Evolutionary conservation across 345 rosid species (phyloP), one percentile per base, ranked within the genome.

Genomic region (Eucalyptus dawsonii): DNA sequence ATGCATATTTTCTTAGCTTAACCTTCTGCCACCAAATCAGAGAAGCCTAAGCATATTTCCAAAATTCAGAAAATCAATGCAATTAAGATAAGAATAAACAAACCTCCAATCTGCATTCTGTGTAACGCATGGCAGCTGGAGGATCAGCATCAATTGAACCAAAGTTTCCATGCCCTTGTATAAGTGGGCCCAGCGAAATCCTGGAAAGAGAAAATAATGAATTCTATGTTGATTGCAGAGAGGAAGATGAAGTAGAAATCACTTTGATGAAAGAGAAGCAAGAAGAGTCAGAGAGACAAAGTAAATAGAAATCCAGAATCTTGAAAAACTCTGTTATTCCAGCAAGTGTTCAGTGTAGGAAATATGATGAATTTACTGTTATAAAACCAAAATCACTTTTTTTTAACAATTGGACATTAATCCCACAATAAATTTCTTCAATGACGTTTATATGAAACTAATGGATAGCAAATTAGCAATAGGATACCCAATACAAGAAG

Each of bases 111-210:
- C 99, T 93, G 94, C 99, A 97, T 88, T 97, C 99, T 45, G 99
- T 97, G 92, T 97, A 97, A 44, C 99, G 98, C 99, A 97, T 97
- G 87, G 99, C 99, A 54, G 99, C 99, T 89, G 99, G 91, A 93
- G 99, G 99, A 92, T 97, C 99, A 53, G 98, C 99, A 91, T 97
- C 99, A 62, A 97, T 86, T 8, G 99, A 97, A 89, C 99, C 99
- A 90, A 97, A 97, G 92, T 97, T 97, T 45, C 99, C 99, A 92
- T 97, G 99, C 49, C 99, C 99, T 91, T 93, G 96, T 58, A 97
- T 94, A 87, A 97, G 98, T 3, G 99, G 98, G 89, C 93, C n/a
- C n/a, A 93, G 88, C 99, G 94, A 97, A 97, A 92, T 93, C 96
- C 99, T 97, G 92, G 17, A 92, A n/a, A 49, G n/a, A 88, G 50